Evolutionary conservation across 1,284 basidiomycete species (phyloP), one percentile per base, ranked within the genome.

Genomic region (Porodaedalea pini): DNA sequence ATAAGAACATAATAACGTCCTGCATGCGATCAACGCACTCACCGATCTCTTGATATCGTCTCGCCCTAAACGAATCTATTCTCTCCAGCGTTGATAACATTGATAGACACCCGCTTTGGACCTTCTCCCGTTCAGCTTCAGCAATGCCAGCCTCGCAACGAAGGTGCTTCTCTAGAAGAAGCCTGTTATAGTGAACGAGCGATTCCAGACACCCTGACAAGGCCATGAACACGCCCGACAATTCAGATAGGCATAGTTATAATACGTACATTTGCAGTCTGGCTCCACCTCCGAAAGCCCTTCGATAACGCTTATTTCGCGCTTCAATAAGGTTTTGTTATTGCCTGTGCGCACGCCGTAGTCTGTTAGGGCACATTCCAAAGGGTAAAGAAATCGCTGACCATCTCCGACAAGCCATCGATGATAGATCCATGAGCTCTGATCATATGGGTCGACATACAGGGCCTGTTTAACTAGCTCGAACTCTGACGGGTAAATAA

Each of bases 381-480:
- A 45, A 34, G 37, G 31, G 17, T n/a, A 53, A 40, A 51, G 37
- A 7, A 21, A 52, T 25, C 21, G 19, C 76, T 62, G 64, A 88
- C 92, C 85, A 58, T 79, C 69, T 23, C 91, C 92, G 50, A 98
- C 79, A 0, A 99, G 80, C 95, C 96, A 99, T 15, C 93, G 83
- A 68, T 99, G 97, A 70, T 99, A 99, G 56, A 98, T 85, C 97
- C 97, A 99, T 0, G 93, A 93, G 60, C 92, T 94, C 71, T 98
- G 94, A 71, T 99, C 97, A 49, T 85, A 83, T 1, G 97, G 97
- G 69, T 98, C 96, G 0, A 95, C 98, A 74, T 94, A 99, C 74
- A 99, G 83, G 0, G 96, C 97, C 67, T 97, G 94, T 63, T 88
- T 83, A 19, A 98, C 87, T 10, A 98, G 78, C 48, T 96, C 92